A percentile compares a stretch with the other conserved stretches of the same genome.
These are phyloP conservation scores for Cladosporium phlei DNA, from an alignment of 2,329 filamentous ascomycete species.

Conservation along the genomic window DNA sequence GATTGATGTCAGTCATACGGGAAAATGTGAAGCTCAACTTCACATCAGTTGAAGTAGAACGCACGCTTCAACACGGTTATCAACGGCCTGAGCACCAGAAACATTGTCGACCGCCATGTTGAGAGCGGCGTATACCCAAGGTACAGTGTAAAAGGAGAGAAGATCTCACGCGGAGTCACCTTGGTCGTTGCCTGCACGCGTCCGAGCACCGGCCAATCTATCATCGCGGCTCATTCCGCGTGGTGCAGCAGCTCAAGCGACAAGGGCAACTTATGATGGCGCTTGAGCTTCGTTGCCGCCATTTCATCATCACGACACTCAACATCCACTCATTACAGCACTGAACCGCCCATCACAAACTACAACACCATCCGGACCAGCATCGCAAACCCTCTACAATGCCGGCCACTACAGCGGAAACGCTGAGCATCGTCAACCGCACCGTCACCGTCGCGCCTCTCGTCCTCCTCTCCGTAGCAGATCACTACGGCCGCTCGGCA, in stretches of 20 bases:
- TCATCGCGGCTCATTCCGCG: slow-evolving; percentile 4
- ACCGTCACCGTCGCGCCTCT: slow-evolving; percentile 96
- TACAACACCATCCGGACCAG: neutral
- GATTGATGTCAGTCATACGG: neutral
- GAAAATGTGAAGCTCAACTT: neutral
- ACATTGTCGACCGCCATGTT: slow-evolving; percentile 3
- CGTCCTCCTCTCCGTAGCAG: slow-evolving; percentile 94
- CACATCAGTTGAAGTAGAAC: neutral
- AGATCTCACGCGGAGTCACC: too few relatives aligned
- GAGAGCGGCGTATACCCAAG: too few relatives aligned
- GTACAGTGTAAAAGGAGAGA: too few relatives aligned
- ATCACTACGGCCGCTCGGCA: slow-evolving; percentile 93
- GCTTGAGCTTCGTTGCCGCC: slow-evolving; percentile 6
- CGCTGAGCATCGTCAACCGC: slow-evolving; percentile 86
- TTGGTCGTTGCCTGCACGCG: too few relatives aligned
- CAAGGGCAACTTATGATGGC: slow-evolving; percentile 1
- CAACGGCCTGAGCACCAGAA: neutral
- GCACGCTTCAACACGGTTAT: slow-evolving; percentile 6
- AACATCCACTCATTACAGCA: neutral
- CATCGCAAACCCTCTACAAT: slow-evolving; percentile 49
- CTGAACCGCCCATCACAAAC: neutral
- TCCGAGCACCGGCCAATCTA: slow-evolving; percentile 6
- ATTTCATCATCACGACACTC: slow-evolving; percentile 16
- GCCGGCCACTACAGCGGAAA: slow-evolving; percentile 96
- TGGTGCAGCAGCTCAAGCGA: slow-evolving; percentile 7